A percentile compares a stretch with the other conserved stretches of the same genome.
Evolutionary conservation across 352 stramenopile genomes (phyloP).

Genomic region (Pythium plurisporium): DNA sequence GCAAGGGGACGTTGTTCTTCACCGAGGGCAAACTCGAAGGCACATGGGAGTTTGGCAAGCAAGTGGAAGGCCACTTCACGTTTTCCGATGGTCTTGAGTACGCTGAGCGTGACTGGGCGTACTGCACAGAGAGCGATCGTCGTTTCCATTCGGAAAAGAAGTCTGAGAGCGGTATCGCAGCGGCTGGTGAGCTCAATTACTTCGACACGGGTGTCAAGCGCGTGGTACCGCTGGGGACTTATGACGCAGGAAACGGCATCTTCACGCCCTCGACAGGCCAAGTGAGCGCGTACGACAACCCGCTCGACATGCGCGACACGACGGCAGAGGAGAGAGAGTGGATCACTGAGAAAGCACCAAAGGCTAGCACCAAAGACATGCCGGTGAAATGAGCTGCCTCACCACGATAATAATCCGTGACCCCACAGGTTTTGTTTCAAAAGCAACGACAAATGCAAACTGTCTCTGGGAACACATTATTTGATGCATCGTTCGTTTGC

Average conservation of each 20-base stretch:
- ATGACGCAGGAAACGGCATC: slow-evolving; percentile 74
- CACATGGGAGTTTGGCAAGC: slow-evolving; percentile 65
- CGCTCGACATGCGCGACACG: slow-evolving; percentile 43
- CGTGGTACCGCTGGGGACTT: slow-evolving; percentile 63
- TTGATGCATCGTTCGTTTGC: slow-evolving; percentile 27
- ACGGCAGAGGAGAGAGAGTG: slow-evolving; percentile 52
- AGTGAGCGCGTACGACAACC: slow-evolving; percentile 49
- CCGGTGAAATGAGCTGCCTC: slow-evolving; percentile 38
- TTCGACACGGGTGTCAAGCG: slow-evolving; percentile 63
- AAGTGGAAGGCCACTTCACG: slow-evolving; percentile 71
- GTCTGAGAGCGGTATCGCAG: slow-evolving; percentile 42
- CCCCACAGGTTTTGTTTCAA: not conserved
- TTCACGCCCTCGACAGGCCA: slow-evolving; percentile 56
- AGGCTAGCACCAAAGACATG: slow-evolving; percentile 73
- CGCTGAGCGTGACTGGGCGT: slow-evolving; percentile 49
- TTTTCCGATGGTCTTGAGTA: slow-evolving; percentile 78
- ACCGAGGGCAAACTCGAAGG: slow-evolving; percentile 62
- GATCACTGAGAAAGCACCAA: slow-evolving; percentile 54
- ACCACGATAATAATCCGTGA: not conserved
- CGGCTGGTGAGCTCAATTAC: slow-evolving; percentile 62
- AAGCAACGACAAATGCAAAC: not conserved
- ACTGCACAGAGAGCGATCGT: slow-evolving; percentile 57
- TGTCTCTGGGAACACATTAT: not conserved
- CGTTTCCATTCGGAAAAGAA: slow-evolving; percentile 69
- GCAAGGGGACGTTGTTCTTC: slow-evolving; percentile 67